phyloP scores from a whole-genome alignment of 331 rosid genomes.

The Cydonia oblonga region DNA sequence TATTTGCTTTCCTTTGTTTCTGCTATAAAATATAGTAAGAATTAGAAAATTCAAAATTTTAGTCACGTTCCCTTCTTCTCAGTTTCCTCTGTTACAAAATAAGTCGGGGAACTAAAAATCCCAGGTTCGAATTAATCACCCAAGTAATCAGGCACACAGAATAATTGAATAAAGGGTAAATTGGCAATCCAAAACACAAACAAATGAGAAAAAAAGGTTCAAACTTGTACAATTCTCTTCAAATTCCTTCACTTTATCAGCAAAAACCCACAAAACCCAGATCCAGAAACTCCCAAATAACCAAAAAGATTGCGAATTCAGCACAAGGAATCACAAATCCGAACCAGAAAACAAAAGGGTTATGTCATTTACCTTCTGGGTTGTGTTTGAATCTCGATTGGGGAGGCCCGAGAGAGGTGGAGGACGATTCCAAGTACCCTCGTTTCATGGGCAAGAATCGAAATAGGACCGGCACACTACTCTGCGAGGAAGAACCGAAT shows the following conservation, averaged over 20 bases:
- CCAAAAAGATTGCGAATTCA: slow-evolving; percentile 4
- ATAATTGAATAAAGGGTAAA: neutral
- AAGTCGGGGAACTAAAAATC: neutral
- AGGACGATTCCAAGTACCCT: slow-evolving; percentile 60
- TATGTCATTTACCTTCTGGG: slow-evolving; percentile 59
- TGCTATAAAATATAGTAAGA: neutral
- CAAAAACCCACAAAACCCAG: neutral
- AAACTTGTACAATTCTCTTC: neutral
- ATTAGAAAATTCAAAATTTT: neutral
- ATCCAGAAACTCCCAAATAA: slow-evolving; percentile 18
- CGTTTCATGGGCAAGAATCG: slow-evolving; percentile 60
- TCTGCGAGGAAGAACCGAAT: neutral
- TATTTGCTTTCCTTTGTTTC: neutral
- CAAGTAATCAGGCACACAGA: neutral
- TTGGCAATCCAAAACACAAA: neutral
- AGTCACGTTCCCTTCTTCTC: neutral
- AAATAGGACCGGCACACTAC: neutral
- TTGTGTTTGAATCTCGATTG: slow-evolving; percentile 64
- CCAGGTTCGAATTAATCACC: neutral
- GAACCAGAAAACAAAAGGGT: slow-evolving; percentile 4
- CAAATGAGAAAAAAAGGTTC: neutral
- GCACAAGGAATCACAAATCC: slow-evolving; percentile 9
- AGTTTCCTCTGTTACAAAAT: slow-evolving; percentile 7
- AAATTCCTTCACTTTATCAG: neutral
- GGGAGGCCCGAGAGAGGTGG: slow-evolving; percentile 65